Conservation (phyloP, 164 flowering plant species). For the Vitis rotundifolia region DNA sequence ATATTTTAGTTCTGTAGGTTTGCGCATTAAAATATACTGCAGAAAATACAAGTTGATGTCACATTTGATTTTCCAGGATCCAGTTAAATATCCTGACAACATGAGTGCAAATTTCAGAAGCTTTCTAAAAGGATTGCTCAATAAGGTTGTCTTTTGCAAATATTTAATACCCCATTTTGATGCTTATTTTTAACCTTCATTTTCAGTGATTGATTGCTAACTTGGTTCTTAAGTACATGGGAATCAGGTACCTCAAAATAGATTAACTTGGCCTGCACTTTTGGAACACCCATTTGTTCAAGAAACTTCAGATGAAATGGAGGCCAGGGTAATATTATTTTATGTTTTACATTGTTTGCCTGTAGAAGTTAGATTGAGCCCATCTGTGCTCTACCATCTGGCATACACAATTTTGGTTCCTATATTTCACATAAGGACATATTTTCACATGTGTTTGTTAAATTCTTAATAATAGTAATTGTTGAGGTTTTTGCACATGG, state of each 20-base stretch:
- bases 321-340: constrained; percentile 51
- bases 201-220: not conserved
- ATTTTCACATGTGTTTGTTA: no score
- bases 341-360: not conserved
- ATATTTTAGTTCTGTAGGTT: not conserved
- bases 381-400: no score
- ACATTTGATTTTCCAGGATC: constrained; percentile 60
- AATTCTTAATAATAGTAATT: not conserved
- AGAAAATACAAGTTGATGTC: not conserved
- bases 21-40: not conserved
- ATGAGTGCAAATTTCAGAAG: constrained; percentile 83
- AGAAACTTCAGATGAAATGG: constrained; percentile 64
- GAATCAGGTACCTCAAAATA: constrained; percentile 79
- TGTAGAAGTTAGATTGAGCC: not conserved
- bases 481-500: constrained; percentile 3
- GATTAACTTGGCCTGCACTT: constrained; percentile 93
- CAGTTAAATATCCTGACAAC: constrained; percentile 93
- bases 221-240: constrained; percentile 14
- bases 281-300: constrained; percentile 92
- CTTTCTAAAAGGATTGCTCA: constrained; percentile 89
- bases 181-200: not conserved
- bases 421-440: no score
- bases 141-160: constrained; percentile 57
- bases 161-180: not conserved
- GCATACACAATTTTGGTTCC: no score